Evolutionary conservation across 305 asterid genomes (phyloP), one percentile per base, ranked within the genome.

Genomic region (Fraxinus latifolia): DNA sequence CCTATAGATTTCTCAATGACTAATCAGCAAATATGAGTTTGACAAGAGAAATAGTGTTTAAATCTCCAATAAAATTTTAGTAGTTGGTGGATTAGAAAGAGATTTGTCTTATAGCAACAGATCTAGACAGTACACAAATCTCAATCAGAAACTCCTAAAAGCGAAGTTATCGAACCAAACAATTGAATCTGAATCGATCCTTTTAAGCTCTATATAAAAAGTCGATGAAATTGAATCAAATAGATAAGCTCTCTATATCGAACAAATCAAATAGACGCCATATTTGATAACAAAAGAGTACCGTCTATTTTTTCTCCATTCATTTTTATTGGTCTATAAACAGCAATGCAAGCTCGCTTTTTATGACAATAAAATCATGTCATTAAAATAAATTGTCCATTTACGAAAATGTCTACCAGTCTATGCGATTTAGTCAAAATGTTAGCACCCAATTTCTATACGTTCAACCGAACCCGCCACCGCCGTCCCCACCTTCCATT

Each of bases 381-480:
- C 50, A 39, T 11, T 42, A 42, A 42, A 42, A 42, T 42, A 42
- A 42, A 42, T 42, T 42, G 50, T 42, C 15, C 50, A 2, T 42
- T 39, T 39, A 39, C 15, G 15, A 39, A 39, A 39, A 39, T 39
- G 50, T 39, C 50, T 39, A 2, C 27, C 31, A 27, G 31, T 27
- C 31, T 27, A 27, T 8, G 50, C 3, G 50, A 39, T 42, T 42
- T 42, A 47, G 74, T 81, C 82, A 84, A 83, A 73, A 14, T 15
- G 7, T 17, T 71, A 58, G 7, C 74, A 76, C 80, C 79, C 23
- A 81, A 79, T 58, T 15, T 31, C 80, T 79, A 70, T 58, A 76
- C 17, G 83, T 79, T 82, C 79, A 81, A 82, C 82, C 85, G 19
- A 83, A 77, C 9, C 79, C 4, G 0, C 27, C 44, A 8, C 2